These are phyloP conservation scores for Xylariomycetidae sp. DNA, from an alignment of 2,329 filamentous ascomycete genomes.

Conservation along the genomic window DNA sequence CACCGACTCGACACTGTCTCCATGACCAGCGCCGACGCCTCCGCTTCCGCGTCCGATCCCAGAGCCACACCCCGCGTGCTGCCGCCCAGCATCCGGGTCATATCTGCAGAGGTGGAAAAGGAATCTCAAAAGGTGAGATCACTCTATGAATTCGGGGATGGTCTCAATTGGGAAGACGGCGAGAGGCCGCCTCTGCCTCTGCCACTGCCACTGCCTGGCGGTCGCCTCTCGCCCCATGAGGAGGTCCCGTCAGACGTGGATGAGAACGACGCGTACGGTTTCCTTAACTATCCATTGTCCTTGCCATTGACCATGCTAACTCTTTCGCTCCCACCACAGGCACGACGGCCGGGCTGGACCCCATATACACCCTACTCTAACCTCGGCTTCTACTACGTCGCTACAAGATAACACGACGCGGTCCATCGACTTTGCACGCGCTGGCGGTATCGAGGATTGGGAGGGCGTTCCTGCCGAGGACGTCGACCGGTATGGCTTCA, in stretches of 20 bases:
- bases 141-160: constrained; percentile 54
- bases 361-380: constrained; percentile 23
- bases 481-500: constrained; percentile 66
- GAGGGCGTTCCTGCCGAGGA: constrained; percentile 55
- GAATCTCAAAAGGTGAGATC: constrained; percentile 64
- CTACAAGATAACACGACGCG: constrained; percentile 35
- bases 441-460: constrained; percentile 61
- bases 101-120: constrained; percentile 51
- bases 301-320: constrained; percentile 23
- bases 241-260: constrained; percentile 47
- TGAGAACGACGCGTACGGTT: constrained; percentile 52
- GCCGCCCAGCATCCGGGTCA: constrained; percentile 44
- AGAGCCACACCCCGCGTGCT: constrained; percentile 13
- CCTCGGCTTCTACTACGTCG: constrained; percentile 27
- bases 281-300: constrained; percentile 36
- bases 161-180: constrained; percentile 47
- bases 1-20: too few relatives aligned
- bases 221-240: constrained; percentile 41
- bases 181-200: constrained; percentile 38
- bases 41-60: too few relatives aligned
- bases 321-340: constrained; percentile 21
- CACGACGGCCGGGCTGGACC: constrained; percentile 23
- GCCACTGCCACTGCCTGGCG: constrained; percentile 38
- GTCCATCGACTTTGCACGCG: constrained; percentile 40
- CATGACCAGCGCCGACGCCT: too few relatives aligned